Conservation (phyloP, 2,329 filamentous ascomycete genomes). For the Chrysosporium keratinophilum region DNA sequence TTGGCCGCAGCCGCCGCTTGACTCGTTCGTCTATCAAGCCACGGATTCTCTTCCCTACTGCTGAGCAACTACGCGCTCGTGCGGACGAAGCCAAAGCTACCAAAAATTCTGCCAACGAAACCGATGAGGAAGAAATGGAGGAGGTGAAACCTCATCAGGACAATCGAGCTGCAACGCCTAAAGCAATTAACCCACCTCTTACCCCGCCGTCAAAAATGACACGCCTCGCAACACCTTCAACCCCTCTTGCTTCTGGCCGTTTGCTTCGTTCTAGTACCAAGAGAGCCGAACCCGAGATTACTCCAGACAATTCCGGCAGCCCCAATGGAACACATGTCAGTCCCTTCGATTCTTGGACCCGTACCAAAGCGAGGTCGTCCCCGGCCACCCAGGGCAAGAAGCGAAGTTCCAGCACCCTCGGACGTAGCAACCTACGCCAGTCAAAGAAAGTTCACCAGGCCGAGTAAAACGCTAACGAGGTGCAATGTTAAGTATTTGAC, state of each 20-base stretch:
- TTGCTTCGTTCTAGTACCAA: constrained; percentile 27
- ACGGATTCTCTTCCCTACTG: constrained; percentile 48
- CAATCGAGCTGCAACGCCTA: constrained; percentile 5
- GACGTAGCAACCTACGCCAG: constrained; percentile 15
- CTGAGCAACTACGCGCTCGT: constrained; percentile 31
- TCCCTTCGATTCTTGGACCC: constrained; percentile 34
- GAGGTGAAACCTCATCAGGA: constrained; percentile 8
- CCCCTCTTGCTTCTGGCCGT: constrained; percentile 26
- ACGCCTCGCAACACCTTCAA: constrained; percentile 22
- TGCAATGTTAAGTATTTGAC: background rate
- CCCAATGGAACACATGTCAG: constrained; percentile 25
- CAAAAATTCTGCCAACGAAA: constrained; percentile 20
- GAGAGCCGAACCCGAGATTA: constrained; percentile 20
- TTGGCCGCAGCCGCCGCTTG: constrained; percentile 38
- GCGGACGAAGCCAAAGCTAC: constrained; percentile 20
- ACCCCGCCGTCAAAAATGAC: constrained; percentile 20
- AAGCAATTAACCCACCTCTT: constrained; percentile 17
- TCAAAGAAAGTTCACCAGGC: constrained; percentile 14
- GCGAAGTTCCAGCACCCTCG: constrained; percentile 25
- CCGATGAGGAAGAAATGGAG: constrained; percentile 38
- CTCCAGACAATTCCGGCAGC: constrained; percentile 21
- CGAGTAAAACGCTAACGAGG: background rate
- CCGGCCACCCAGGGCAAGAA: constrained; percentile 27
- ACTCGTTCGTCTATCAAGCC: constrained; percentile 51
- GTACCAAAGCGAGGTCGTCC: constrained; percentile 24